These are phyloP conservation scores for Serendipita vermifera DNA, from an alignment of 768 basidiomycete species.

Conservation along the genomic window DNA sequence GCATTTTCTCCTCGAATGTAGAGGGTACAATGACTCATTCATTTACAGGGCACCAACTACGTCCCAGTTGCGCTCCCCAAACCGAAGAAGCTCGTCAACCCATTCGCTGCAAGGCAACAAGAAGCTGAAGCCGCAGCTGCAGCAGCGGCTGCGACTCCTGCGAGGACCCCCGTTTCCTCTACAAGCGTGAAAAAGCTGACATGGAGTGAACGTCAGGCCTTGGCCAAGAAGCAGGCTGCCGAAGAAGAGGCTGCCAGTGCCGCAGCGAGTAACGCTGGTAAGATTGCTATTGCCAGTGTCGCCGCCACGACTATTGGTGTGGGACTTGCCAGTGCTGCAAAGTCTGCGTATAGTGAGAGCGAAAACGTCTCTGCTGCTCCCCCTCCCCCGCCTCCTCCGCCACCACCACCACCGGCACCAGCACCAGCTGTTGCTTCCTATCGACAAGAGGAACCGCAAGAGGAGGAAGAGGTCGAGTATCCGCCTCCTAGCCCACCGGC, in stretches of 20 bases:
- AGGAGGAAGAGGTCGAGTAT: conserved; percentile 12
- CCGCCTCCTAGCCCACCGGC: conserved; percentile 20
- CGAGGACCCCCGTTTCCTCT: neutral
- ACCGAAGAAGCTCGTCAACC: conserved; percentile 81
- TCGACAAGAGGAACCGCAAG: conserved; percentile 3
- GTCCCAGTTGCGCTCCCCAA: conserved; percentile 73
- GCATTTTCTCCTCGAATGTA: conserved; percentile 12
- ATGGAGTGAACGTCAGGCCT: conserved; percentile 86
- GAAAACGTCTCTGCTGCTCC: too few relatives aligned
- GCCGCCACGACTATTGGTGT: conserved; percentile 17
- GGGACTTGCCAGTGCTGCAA: conserved; percentile 16
- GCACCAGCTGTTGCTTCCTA: conserved; percentile 11
- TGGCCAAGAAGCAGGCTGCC: conserved; percentile 75
- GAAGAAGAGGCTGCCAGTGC: conserved; percentile 62
- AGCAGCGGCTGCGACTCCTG: conserved; percentile 8
- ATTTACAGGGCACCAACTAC: conserved; percentile 58
- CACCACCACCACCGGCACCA: conserved; percentile 28
- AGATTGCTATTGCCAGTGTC: conserved; percentile 33
- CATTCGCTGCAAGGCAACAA: conserved; percentile 48
- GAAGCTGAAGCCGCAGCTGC: conserved; percentile 32
- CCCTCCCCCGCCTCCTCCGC: conserved; percentile 31
- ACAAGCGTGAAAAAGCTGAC: conserved; percentile 60
- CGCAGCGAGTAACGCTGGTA: conserved; percentile 32
- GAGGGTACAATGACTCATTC: neutral
- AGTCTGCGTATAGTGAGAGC: conserved; percentile 18